Base-by-base conservation (phyloP, 768 basidiomycete species). In the Russula dissimulans region DNA sequence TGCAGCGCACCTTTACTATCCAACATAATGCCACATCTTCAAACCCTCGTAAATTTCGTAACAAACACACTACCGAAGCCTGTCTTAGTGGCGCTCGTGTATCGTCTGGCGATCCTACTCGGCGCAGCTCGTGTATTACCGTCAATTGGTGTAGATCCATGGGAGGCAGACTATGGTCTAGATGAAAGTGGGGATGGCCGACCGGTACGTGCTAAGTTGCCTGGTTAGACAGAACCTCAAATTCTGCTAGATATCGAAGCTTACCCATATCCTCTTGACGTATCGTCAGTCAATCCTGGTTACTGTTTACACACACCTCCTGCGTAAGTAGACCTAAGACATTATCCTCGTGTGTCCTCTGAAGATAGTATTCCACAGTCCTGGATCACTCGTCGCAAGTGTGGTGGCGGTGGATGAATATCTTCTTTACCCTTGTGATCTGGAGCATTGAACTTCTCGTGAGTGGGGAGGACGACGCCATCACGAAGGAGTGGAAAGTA, bases 361-460 rank as follows among this genome's bases (percentile, higher is more conserved):
- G 54, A 26, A 15, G 36, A 39, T 45, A 32, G 36, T 44, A 56
- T 12, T 66, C 38, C 48, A 5, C 55, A 91, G 91, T 93, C 47
- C 76, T 93, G 55, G 91, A 93, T 67, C 87, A 89, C 68, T 87
- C 90, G 18, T 89, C 89, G n/a, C 91, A 92, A 69, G 82, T 91
- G 51, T 93, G 91, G 91, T 92, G 91, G 87, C 81, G 91, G 62
- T 92, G 91, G 90, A 85, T 86, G 77, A 89, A 90, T 68, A 85
- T 93, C 38, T 89, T 91, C 75, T 87, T 92, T 72, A 91, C 89
- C 4, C 78, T 93, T 32, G 76, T 85, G 29, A 79, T 91, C 44
- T 93, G 91, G 91, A 83, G 86, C 11, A 75, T 92, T 26, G 91
- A 92, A 71, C 78, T 92, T 49, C 71, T 88, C 34, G 88, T 93